Base-by-base conservation (phyloP, 768 basidiomycete genomes). In the Mycena floridula region DNA sequence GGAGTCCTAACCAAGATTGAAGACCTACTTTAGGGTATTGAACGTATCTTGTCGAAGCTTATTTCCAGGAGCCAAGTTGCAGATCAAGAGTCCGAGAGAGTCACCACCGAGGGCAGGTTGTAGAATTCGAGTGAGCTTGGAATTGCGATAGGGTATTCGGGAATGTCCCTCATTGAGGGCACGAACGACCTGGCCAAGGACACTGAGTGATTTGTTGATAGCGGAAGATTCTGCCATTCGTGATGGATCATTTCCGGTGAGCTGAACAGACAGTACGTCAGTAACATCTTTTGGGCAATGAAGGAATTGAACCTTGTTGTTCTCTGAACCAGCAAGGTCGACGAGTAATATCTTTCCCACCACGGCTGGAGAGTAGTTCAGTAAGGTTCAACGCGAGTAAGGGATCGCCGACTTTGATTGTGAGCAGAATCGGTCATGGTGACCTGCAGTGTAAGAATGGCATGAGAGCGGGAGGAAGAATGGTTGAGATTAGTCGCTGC, bases 311-410 rank as follows among this genome's bases (percentile, higher is more conserved):
- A 81, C 81, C 64, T 89, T 93, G 61, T 92, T 93, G 56, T 92
- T 92, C 65, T 94, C 91, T 0, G 87, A 90, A 22, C 91, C 91
- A 15, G 91, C 91, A 22, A 94, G 74, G 64, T 94, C 91, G 9
- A 92, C 88, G 7, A 93, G 75, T 51, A 89, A 89, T 44, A 92
- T 82, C 59, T 85, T 89, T 8, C 89, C 89, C 2, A 71, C 74
- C 40, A 83, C 59, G 35, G 74, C 88, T 89, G 49, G 20, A 41
- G 16, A 24, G 27, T 32, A 27, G 11, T n/a, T n/a, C n/a, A n/a
- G n/a, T n/a, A n/a, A n/a, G n/a, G n/a, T n/a, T n/a, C n/a, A n/a
- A n/a, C n/a, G n/a, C n/a, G n/a, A n/a, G n/a, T n/a, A n/a, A n/a
- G n/a, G n/a, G n/a, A n/a, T n/a, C n/a, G 65, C 75, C 5, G 52